Conservation (phyloP, 768 basidiomycete genomes). For the Dentipellis fragilis region DNA sequence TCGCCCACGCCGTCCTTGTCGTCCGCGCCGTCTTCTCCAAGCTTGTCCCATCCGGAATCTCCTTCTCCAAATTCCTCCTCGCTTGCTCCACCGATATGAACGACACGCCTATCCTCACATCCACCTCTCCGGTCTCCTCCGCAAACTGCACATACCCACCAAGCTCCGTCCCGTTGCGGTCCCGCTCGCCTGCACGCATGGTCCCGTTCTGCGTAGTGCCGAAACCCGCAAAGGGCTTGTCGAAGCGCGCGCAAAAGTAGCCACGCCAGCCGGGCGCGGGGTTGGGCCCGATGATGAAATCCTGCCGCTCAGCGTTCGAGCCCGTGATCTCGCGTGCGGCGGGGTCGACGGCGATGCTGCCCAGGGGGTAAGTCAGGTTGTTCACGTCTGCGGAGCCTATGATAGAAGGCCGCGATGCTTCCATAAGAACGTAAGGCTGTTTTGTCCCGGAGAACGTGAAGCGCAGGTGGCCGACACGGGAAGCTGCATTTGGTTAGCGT, state of each 20-base stretch:
- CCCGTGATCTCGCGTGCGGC: constrained; percentile 44
- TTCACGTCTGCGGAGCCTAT: constrained; percentile 39
- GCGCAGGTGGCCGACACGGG: constrained; percentile 64
- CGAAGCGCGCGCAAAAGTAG: constrained; percentile 55
- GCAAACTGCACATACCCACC: constrained; percentile 43
- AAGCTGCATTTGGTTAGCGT: constrained; percentile 33
- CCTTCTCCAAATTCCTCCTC: constrained; percentile 26
- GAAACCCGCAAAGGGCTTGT: constrained; percentile 30
- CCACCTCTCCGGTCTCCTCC: constrained; percentile 24
- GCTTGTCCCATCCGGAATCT: constrained; percentile 28
- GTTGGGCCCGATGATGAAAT: constrained; percentile 54
- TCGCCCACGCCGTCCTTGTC: constrained; percentile 28
- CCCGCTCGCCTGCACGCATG: constrained; percentile 18
- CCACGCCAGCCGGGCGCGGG: constrained; percentile 23
- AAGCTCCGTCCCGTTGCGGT: constrained; percentile 33
- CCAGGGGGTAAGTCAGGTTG: constrained; percentile 45
- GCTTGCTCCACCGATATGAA: constrained; percentile 65
- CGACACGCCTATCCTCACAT: constrained; percentile 58
- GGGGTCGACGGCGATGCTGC: constrained; percentile 37
- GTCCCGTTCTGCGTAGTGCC: constrained; percentile 43
- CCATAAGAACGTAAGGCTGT: constrained; percentile 52
- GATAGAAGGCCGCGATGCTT: constrained; percentile 54
- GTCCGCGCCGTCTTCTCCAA: constrained; percentile 27
- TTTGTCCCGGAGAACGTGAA: constrained; percentile 47
- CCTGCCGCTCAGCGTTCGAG: constrained; percentile 58